phyloP scores from a whole-genome alignment of 768 basidiomycete species.

The Termitomyces sp. region DNA sequence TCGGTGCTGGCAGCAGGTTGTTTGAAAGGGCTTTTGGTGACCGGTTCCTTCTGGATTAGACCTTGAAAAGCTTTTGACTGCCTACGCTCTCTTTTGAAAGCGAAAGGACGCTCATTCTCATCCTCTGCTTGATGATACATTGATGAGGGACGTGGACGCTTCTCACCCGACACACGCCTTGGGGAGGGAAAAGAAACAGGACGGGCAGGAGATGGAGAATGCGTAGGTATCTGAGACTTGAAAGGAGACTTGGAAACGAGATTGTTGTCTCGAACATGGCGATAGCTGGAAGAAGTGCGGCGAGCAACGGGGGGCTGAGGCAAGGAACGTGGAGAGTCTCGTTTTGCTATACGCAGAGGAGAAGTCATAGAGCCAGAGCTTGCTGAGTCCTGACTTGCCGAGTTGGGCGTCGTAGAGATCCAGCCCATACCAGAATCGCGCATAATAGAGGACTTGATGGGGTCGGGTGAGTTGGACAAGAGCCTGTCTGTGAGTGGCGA shows the following conservation, averaged over 20 bases:
- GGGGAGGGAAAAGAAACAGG: conserved; percentile 29
- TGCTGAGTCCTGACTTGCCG: conserved; percentile 23
- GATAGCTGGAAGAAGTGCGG: conserved; percentile 73
- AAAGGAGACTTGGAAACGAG: conserved; percentile 87
- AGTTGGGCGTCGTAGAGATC: conserved; percentile 37
- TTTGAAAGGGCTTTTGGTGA: conserved; percentile 79
- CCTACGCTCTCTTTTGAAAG: conserved; percentile 64
- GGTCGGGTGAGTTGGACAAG: conserved; percentile 58
- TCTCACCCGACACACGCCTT: conserved; percentile 68
- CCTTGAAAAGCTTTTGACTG: conserved; percentile 73
- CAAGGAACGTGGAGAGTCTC: conserved; percentile 41
- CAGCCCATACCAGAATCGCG: conserved; percentile 64
- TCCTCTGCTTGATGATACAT: conserved; percentile 63
- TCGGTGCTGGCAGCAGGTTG: conserved; percentile 20
- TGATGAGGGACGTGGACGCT: conserved; percentile 66
- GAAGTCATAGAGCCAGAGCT: conserved; percentile 41
- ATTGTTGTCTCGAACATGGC: conserved; percentile 69
- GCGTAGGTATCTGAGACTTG: conserved; percentile 57
- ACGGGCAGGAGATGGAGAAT: conserved; percentile 32
- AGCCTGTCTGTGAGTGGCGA: conserved; percentile 53
- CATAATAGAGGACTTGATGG: conserved; percentile 56
- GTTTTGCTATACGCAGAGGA: conserved; percentile 72
- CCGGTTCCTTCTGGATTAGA: conserved; percentile 69
- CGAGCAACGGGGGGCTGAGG: conserved; percentile 54
- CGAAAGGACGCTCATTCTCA: conserved; percentile 67